Conservation (phyloP, 768 basidiomycete species). For the Cubamyces sp. region DNA sequence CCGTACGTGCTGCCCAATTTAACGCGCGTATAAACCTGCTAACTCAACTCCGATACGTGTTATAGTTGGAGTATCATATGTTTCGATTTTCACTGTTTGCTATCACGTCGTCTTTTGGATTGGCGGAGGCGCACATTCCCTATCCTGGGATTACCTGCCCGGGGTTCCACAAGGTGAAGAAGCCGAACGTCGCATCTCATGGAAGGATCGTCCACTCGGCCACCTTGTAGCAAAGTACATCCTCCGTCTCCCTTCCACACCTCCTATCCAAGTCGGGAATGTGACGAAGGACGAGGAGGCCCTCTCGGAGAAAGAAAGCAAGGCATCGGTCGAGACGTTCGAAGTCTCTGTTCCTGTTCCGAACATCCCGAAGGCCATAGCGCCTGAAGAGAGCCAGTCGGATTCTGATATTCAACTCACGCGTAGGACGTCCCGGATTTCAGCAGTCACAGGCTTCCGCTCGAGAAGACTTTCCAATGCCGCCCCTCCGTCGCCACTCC, state of each 20-base stretch:
- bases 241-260: constrained; percentile 9
- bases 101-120: constrained; percentile 47
- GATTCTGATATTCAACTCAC: constrained; percentile 36
- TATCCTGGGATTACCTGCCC: constrained; percentile 41
- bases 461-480: constrained; percentile 4
- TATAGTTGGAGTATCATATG: constrained; percentile 37
- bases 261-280: background rate
- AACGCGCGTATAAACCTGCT: constrained; percentile 5
- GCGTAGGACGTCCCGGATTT: constrained; percentile 30
- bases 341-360: constrained; percentile 9
- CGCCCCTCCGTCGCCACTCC: constrained; percentile 10
- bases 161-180: constrained; percentile 40
- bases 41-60: background rate
- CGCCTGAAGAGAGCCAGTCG: constrained; percentile 4
- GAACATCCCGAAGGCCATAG: background rate
- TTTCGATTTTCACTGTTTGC: constrained; percentile 47
- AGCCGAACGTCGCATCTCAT: constrained; percentile 35
- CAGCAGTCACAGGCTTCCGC: constrained; percentile 17
- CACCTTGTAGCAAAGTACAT: constrained; percentile 30
- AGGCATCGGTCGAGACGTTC: constrained; percentile 5
- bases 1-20: constrained; percentile 32
- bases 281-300: constrained; percentile 14
- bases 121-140: constrained; percentile 36
- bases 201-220: constrained; percentile 41
- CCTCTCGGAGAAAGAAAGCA: constrained; percentile 1